Evolutionary conservation across 371 early-diverging fungal species (phyloP).

Genomic region (Circinella minor): DNA sequence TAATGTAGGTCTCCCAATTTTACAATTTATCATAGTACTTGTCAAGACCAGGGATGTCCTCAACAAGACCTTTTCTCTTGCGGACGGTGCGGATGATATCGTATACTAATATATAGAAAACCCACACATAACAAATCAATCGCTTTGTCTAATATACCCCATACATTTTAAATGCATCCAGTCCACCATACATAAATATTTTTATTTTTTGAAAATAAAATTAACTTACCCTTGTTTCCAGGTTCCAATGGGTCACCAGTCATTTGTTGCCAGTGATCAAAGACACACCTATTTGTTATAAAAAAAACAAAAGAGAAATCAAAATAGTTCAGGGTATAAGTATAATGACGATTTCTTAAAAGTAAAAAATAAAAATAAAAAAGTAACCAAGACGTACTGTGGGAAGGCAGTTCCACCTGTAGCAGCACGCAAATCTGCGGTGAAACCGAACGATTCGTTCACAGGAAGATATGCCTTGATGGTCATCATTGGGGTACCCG

Average conservation of each 20-base stretch:
- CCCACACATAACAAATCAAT: too few species aligned
- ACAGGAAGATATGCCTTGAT: constrained; percentile 98
- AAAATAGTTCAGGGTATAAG: too few species aligned
- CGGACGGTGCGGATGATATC: constrained; percentile 76
- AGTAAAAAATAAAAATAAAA: too few species aligned
- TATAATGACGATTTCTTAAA: too few species aligned
- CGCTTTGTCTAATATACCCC: too few species aligned
- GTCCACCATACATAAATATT: too few species aligned
- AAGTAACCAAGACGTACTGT: constrained; percentile 66
- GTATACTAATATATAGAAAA: constrained; percentile 20
- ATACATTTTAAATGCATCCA: too few species aligned
- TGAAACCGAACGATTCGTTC: constrained; percentile 98
- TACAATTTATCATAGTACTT: constrained; percentile 90
- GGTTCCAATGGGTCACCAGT: constrained; percentile 66
- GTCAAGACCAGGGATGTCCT: constrained; percentile 86
- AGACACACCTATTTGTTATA: too few species aligned
- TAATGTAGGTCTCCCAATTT: constrained; percentile 24
- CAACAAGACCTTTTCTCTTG: constrained; percentile 91
- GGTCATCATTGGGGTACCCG: constrained; percentile 89
- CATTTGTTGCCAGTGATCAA: constrained; percentile 85
- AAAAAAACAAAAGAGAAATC: too few species aligned
- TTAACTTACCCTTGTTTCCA: constrained; percentile 63
- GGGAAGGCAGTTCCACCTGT: constrained; percentile 85
- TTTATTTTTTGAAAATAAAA: too few species aligned
- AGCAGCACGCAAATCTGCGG: constrained; percentile 89